Base-by-base conservation (phyloP, 2,329 filamentous ascomycete genomes). In the Diaporthe aspalathi region DNA sequence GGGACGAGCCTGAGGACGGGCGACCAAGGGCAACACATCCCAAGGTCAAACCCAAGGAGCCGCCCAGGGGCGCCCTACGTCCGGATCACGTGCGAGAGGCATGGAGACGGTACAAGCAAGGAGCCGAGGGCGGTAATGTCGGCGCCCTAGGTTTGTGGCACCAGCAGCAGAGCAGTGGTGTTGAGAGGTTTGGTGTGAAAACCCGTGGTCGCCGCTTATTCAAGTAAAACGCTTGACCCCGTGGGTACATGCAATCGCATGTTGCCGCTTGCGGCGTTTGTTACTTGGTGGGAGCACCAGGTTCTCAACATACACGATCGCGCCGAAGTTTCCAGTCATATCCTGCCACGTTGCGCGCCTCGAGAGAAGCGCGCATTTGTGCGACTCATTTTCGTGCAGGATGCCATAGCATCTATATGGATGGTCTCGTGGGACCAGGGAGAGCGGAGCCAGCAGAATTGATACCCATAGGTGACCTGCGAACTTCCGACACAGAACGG, bases 81-180 rank as follows among this genome's bases (percentile, higher is more conserved):
- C 92, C 93, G 0, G 93, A 94, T 73, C 93, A 95, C 80, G 80
- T 95, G 56, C 85, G 92, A 24, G 93, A 95, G 79, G 92, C 93
- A 6, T 84, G 92, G 78, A 85, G 92, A 70, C 85, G 92, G 62
- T 93, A 93, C 79, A 91, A 89, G 78, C 80, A 86, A 54, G 84
- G 88, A 29, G 83, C 88, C 5, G 91, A 92, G 76, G 90, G 91
- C 43, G 89, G 90, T 0, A 89, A 88, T 3, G 85, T 90, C 5
- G 90, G 90, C 4, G 85, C 88, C 75, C 83, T 90, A 74, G 84
- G 87, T 74, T 78, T 90, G 17, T 91, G 89, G 88, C 88, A 91
- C 74, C 82, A 85, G 22, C 90, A 92, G 77, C 87, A 89, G 69
- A 82, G 83, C 49, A 89, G 84, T 70, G 90, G 90, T 0, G 84